These are phyloP conservation scores for Escovopsis sp. DNA, from an alignment of 2,329 filamentous ascomycete genomes.

Conservation along the genomic window DNA sequence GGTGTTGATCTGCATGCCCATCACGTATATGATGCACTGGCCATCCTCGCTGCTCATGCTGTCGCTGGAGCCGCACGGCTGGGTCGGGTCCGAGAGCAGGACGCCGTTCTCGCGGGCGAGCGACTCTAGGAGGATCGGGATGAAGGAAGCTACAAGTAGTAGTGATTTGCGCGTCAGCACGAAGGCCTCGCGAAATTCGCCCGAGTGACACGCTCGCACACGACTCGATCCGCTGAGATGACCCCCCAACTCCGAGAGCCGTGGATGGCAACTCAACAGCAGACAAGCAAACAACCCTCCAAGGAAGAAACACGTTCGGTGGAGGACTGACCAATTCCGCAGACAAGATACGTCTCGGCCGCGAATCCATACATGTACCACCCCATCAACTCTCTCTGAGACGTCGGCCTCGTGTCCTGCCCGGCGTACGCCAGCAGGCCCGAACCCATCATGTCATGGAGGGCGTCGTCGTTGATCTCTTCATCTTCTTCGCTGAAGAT, in stretches of 20 bases:
- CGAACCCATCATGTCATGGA: slow-evolving; percentile 20
- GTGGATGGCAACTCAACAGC: too few relatives aligned
- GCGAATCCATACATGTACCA: slow-evolving; percentile 98
- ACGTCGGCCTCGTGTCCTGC: slow-evolving; percentile 82
- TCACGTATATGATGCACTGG: slow-evolving; percentile 70
- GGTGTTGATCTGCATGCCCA: slow-evolving; percentile 82
- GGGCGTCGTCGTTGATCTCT: slow-evolving; percentile 10
- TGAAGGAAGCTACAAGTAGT: slow-evolving; percentile 58
- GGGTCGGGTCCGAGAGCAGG: slow-evolving; percentile 59
- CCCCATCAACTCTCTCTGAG: slow-evolving; percentile 70
- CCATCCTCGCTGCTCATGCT: slow-evolving; percentile 34
- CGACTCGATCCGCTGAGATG: neutral
- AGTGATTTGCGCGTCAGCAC: neutral
- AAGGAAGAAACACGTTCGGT: slow-evolving; percentile 2
- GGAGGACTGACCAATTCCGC: slow-evolving; percentile 46
- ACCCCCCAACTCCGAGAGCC: neutral
- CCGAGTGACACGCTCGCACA: too few relatives aligned
- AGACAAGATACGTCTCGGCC: slow-evolving; percentile 91
- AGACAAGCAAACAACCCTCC: neutral
- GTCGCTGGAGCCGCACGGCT: slow-evolving; percentile 56
- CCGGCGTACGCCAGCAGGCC: slow-evolving; percentile 49
- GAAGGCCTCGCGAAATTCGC: too few relatives aligned
- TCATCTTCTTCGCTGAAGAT: too few relatives aligned
- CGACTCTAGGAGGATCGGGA: slow-evolving; percentile 88
- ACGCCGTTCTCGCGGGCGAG: slow-evolving; percentile 87